Base-by-base conservation (phyloP, 2,329 filamentous ascomycete genomes). In the Phaeosphaeria sp. region DNA sequence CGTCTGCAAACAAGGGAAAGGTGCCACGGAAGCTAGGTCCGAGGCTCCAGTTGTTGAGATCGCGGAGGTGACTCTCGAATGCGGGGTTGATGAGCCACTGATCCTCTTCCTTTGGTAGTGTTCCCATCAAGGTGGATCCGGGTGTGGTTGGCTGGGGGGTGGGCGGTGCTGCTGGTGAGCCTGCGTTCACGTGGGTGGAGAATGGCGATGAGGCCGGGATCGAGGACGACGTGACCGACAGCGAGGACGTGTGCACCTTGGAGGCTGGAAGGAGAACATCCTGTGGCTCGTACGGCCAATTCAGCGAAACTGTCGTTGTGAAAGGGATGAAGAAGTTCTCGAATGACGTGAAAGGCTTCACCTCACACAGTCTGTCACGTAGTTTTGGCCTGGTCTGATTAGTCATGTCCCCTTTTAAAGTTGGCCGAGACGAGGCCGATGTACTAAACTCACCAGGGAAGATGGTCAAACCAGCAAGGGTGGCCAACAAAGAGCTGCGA, bases 251-350 rank as follows among this genome's bases (percentile, higher is more conserved):
- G 25, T 59, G 56, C 21, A 72, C 56, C 51, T 68, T 71, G 2
- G 74, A 72, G n/a, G 73, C 83, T 0, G 84, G 81, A 23, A 84
- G 78, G 23, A 97, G 80, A 36, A 88, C 87, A 65, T 93, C 89
- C 0, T 85, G 87, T 0, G 87, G 84, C 55, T 91, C 89, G 71
- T 96, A 94, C 0, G 90, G 90, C 93, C 93, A 97, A 65, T 93
- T 95, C 17, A 97, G 76, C 23, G 84, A 87, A 22, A 97, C 71
- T 0, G 89, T 93, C 1, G 84, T 86, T 1, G 91, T 95, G 74
- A 89, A 96, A 0, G 91, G 90, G 18, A 94, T 85, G 74, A 94
- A 95, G 81, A 93, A 96, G 65, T 90, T 86, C 56, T 93, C 89
- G 68, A 96, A 94, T 0, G 85, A 81, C 55, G 88, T 89, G 43